Conservation (phyloP, 768 basidiomycete genomes). For the Phylloporus arenicola region DNA sequence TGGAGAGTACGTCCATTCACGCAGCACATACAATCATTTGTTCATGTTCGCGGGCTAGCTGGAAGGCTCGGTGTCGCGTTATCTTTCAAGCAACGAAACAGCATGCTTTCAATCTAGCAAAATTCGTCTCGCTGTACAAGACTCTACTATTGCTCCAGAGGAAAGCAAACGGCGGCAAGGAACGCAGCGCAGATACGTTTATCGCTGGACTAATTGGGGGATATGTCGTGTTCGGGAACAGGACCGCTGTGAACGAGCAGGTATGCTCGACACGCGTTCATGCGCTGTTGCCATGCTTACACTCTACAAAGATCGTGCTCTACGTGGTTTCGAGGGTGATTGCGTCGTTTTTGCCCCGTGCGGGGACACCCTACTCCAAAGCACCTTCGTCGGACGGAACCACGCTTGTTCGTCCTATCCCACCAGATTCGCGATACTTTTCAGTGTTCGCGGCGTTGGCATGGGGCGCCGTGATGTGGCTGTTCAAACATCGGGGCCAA, state of each 20-base stretch:
- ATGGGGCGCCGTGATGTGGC: slow-evolving; percentile 97
- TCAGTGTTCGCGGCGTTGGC: slow-evolving; percentile 79
- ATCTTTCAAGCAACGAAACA: slow-evolving; percentile 85
- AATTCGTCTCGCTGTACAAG: slow-evolving; percentile 95
- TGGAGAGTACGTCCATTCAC: slow-evolving; percentile 63
- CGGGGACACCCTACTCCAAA: slow-evolving; percentile 48
- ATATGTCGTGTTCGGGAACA: slow-evolving; percentile 80
- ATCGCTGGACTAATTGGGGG: slow-evolving; percentile 91
- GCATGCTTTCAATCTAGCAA: slow-evolving; percentile 87
- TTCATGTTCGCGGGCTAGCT: slow-evolving; percentile 40
- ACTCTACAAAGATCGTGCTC: slow-evolving; percentile 72
- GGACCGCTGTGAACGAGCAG: slow-evolving; percentile 89
- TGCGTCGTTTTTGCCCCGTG: slow-evolving; percentile 86
- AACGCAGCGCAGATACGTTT: slow-evolving; percentile 78
- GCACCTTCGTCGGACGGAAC: slow-evolving; percentile 37
- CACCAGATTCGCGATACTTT: slow-evolving; percentile 83
- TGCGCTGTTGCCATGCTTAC: slow-evolving; percentile 6
- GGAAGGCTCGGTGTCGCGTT: slow-evolving; percentile 56
- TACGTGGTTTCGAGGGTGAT: slow-evolving; percentile 93
- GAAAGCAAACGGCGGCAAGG: slow-evolving; percentile 76
- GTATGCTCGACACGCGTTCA: slow-evolving; percentile 38
- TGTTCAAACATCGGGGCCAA: slow-evolving; percentile 83
- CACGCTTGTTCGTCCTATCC: slow-evolving; percentile 58
- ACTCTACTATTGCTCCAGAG: slow-evolving; percentile 75
- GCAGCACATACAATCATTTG: slow-evolving; percentile 1